Base-by-base conservation (phyloP, 208 protist genomes). In the Kentomonas sorsogonicus region DNA sequence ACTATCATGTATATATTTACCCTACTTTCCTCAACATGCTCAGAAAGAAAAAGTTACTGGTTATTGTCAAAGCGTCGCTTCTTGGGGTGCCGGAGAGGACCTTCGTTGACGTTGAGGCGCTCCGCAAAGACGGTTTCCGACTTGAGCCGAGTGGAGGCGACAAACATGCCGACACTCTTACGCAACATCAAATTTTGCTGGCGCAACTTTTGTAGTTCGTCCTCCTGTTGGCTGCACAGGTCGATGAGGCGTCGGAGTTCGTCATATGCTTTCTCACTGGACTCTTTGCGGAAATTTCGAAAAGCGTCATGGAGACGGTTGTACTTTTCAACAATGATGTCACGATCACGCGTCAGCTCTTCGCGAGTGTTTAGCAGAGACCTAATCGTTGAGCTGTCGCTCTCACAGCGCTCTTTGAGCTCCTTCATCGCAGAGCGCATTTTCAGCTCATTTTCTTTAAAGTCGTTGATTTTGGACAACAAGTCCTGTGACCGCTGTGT, bases 281-380 rank as follows among this genome's bases (percentile, higher is more conserved):
- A 61, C 26, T 89, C 81, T 39, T 76, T 79, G 13, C 77, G 74
- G 7, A 74, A 33, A 34, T 40, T 66, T 16, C 76, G 72, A 26
- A 89, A 84, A 4, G 79, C 59, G 52, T 89, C 86, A 59, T 93
- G 77, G 9, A 93, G 60, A n/a, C 69, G 63, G 67, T 93, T 93
- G 68, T 93, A 90, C 54, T 86, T 87, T 48, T 86, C 77, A 1
- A 89, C 74, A 55, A 93, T 80, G 29, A 74, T 55, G 16, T 93
- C 77, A 6, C 77, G 70, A 41, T 93, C 82, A 1, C 71, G 68
- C n/a, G 83, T 43, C 13, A 87, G 54, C 44, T 73, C 69, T 10
- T 93, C 72, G 9, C 77, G 61, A 39, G 88, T 74, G 6, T 44
- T 29, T 3, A 90, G 30, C 29, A 89, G 68, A 23, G 80, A 69